These are phyloP conservation scores for Amauroascus niger DNA, from an alignment of 2,329 filamentous ascomycete species.

Conservation along the genomic window DNA sequence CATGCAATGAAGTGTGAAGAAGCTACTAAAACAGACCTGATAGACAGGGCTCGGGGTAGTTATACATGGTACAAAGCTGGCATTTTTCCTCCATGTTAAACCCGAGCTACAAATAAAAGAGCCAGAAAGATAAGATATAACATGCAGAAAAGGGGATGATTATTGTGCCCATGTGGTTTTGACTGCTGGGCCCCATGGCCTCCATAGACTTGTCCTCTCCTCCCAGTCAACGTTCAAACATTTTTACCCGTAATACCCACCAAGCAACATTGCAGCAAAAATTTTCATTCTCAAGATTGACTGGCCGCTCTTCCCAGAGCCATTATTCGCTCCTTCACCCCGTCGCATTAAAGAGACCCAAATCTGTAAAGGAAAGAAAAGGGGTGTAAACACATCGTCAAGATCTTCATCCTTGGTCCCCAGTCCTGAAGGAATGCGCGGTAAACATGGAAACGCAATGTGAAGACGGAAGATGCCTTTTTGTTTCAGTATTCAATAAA, in stretches of 20 bases:
- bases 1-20: too few species aligned
- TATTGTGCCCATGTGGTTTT: too few species aligned
- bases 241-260: not conserved
- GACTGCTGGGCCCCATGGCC: too few species aligned
- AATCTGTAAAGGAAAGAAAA: not conserved
- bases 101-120: too few species aligned
- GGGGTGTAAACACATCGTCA: not conserved
- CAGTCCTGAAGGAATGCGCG: not conserved
- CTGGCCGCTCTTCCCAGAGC: not conserved
- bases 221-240: not conserved
- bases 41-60: too few species aligned
- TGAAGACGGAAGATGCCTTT: not conserved
- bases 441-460: not conserved
- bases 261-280: not conserved
- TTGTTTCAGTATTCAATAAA: conserved; percentile 1
- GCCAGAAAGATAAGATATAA: too few species aligned
- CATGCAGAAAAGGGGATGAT: too few species aligned
- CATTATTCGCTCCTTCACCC: not conserved
- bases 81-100: too few species aligned
- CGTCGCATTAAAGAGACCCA: not conserved
- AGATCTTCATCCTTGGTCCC: not conserved
- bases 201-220: not conserved
- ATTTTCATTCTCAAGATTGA: not conserved
- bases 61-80: too few species aligned
- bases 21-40: too few species aligned